Percentiles rank a stretch among this genome's conserved stretches.
Evolutionary conservation across 2,329 filamentous ascomycete genomes (phyloP).

Genomic region (Bipolaris victoriae): DNA sequence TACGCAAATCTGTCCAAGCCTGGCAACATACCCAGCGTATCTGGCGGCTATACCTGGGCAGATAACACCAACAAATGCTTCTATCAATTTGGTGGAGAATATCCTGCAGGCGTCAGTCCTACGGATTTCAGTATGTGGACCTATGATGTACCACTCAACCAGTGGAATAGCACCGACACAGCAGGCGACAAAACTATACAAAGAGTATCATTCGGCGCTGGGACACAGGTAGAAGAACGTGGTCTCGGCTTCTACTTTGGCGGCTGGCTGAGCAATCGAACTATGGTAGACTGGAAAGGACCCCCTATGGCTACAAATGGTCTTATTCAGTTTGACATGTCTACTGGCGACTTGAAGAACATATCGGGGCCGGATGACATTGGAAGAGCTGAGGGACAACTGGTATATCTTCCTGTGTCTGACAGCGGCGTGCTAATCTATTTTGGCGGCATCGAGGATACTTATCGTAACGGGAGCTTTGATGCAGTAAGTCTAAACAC

Average conservation of each 20-base stretch:
- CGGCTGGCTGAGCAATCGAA: slow-evolving; percentile 65
- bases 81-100: slow-evolving; percentile 68
- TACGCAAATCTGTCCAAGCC: slow-evolving; percentile 66
- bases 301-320: slow-evolving; percentile 57
- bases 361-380: slow-evolving; percentile 59
- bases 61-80: slow-evolving; percentile 68
- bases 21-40: slow-evolving; percentile 59
- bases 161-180: slow-evolving; percentile 60
- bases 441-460: slow-evolving; percentile 64
- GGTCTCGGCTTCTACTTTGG: slow-evolving; percentile 68
- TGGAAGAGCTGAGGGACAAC: slow-evolving; percentile 64
- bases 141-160: slow-evolving; percentile 63
- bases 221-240: slow-evolving; percentile 60
- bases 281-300: slow-evolving; percentile 59
- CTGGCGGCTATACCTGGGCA: slow-evolving; percentile 61
- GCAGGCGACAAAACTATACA: slow-evolving; percentile 47
- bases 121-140: slow-evolving; percentile 59
- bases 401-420: slow-evolving; percentile 66
- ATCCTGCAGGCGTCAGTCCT: slow-evolving; percentile 47
- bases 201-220: slow-evolving; percentile 63
- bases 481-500: slow-evolving; percentile 31
- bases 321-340: slow-evolving; percentile 65
- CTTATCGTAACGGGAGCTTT: slow-evolving; percentile 56
- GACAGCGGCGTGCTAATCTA: slow-evolving; percentile 66
- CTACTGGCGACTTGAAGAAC: slow-evolving; percentile 59